Conservation (phyloP, 805 yeast genomes). For the Metschnikowia gelsemii region DNA sequence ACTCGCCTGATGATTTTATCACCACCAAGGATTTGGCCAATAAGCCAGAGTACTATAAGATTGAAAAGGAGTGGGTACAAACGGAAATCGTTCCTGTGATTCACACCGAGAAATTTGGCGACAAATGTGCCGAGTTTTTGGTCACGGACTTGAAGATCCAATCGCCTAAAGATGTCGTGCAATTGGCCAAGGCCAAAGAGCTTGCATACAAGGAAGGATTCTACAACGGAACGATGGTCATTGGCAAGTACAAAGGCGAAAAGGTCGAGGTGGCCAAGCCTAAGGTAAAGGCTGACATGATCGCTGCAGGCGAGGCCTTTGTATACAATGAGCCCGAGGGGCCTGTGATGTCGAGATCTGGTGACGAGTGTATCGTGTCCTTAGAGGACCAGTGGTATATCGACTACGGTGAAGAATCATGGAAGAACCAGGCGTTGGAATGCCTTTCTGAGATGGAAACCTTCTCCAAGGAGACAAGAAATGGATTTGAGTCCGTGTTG, state of each 20-base stretch:
- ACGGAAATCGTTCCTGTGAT: slow-evolving; percentile 73
- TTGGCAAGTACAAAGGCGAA: slow-evolving; percentile 83
- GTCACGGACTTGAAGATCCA: slow-evolving; percentile 86
- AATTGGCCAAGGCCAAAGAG: slow-evolving; percentile 90
- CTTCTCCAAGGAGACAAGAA: slow-evolving; percentile 76
- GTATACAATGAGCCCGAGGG: slow-evolving; percentile 94
- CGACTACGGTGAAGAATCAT: slow-evolving; percentile 91
- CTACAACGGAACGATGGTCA: slow-evolving; percentile 79
- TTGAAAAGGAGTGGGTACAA: slow-evolving; percentile 82
- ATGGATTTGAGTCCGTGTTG: slow-evolving; percentile 90
- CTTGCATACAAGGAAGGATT: slow-evolving; percentile 94
- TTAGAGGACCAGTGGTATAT: slow-evolving; percentile 98
- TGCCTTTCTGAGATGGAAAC: slow-evolving; percentile 76
- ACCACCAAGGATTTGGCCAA: slow-evolving; percentile 79
- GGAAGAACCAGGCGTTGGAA: slow-evolving; percentile 82
- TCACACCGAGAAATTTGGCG: slow-evolving; percentile 83
- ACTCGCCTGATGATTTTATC: slow-evolving; percentile 95
- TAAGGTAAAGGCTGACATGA: slow-evolving; percentile 77
- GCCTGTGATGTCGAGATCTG: slow-evolving; percentile 87
- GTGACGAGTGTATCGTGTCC: slow-evolving; percentile 95
- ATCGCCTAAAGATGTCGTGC: slow-evolving; percentile 88
- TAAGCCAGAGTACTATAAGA: slow-evolving; percentile 87
- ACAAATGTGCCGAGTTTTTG: slow-evolving; percentile 77
- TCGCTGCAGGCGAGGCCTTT: slow-evolving; percentile 77
- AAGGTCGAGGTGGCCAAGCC: slow-evolving; percentile 90